phyloP scores from a whole-genome alignment of 257 asterid species.

The Primulina huaijiensis region DNA sequence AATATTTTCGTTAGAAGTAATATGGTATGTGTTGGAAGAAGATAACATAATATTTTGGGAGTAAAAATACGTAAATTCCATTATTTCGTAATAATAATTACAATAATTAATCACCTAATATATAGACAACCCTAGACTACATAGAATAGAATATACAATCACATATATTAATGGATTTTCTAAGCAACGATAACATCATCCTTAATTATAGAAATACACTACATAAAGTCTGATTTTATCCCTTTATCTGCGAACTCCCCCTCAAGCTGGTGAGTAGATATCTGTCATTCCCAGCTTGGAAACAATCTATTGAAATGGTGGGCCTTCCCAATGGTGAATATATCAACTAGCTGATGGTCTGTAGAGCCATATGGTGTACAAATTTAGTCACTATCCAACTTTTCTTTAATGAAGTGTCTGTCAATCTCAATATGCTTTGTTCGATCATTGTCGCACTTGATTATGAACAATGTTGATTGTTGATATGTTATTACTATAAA shows the following conservation, averaged over 20 bases:
- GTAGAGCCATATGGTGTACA: slow-evolving; percentile 1
- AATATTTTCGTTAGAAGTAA: no score
- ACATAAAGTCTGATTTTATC: no score
- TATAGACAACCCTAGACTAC: no score
- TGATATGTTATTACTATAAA: slow-evolving; percentile 2
- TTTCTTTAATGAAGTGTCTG: slow-evolving; percentile 10
- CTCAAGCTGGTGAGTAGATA: background rate
- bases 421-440: background rate
- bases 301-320: background rate
- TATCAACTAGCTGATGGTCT: background rate
- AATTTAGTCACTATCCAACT: background rate
- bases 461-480: slow-evolving; percentile 11
- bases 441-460: slow-evolving; percentile 6
- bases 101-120: no score
- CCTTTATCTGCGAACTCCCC: background rate
- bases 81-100: no score
- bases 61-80: no score
- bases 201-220: no score
- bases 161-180: no score
- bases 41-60: no score
- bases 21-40: no score
- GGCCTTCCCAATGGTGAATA: background rate
- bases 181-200: no score
- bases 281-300: background rate
- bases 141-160: no score